Evolutionary conservation across 257 asterid genomes (phyloP).

Genomic region (Salvia miltiorrhiza): DNA sequence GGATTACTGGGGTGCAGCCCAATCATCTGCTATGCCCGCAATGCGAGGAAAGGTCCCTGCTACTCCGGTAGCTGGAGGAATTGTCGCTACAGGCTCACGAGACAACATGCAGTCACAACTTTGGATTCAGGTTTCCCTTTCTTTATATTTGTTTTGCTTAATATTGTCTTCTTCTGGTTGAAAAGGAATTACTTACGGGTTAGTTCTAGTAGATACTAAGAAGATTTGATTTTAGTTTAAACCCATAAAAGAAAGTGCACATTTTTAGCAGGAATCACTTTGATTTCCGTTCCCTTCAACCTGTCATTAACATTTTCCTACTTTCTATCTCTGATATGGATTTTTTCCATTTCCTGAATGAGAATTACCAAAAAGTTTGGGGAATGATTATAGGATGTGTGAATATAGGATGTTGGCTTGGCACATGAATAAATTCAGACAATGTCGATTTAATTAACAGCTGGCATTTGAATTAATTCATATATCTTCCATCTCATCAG

Average conservation of each 20-base stretch:
- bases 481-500: not conserved
- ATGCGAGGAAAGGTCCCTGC: conserved; percentile 63
- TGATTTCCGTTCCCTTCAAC: conserved; percentile 9
- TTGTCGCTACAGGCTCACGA: conserved; percentile 57
- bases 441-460: not conserved
- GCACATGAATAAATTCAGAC: not conserved
- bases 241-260: not conserved
- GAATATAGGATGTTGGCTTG: not conserved
- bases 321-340: not conserved
- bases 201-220: not conserved
- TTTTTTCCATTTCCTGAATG: not conserved
- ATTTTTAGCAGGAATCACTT: not conserved
- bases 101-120: conserved; percentile 67
- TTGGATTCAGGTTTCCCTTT: conserved; percentile 62
- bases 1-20: conserved; percentile 79
- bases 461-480: not conserved
- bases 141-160: conserved; percentile 4
- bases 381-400: not conserved
- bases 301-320: not conserved
- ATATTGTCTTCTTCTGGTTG: not conserved
- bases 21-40: conserved; percentile 60
- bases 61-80: conserved; percentile 60
- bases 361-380: not conserved
- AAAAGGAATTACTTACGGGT: conserved; percentile 5
- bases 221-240: not conserved